These are phyloP conservation scores for Ophiostoma sp. DNA, from an alignment of 2,329 filamentous ascomycete species.

Conservation along the genomic window DNA sequence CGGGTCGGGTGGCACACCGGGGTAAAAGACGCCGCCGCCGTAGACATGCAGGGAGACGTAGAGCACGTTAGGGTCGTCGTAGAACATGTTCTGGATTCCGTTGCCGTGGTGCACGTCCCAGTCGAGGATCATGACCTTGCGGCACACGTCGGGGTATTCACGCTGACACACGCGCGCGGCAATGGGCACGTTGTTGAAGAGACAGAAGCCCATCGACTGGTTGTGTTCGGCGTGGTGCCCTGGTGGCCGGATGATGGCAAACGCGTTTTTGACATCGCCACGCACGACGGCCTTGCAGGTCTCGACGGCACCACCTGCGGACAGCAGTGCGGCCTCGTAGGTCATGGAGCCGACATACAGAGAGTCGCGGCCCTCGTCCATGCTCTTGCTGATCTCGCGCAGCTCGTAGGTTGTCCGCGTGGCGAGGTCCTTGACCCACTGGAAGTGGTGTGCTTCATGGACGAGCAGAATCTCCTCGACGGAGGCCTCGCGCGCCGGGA, in stretches of 20 bases:
- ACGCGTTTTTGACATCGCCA: conserved; percentile 83
- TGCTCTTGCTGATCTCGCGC: conserved; percentile 55
- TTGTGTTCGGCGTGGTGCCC: conserved; percentile 91
- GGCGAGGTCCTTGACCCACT: conserved; percentile 63
- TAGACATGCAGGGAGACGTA: conserved; percentile 96
- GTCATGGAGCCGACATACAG: conserved; percentile 80
- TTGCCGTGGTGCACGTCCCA: conserved; percentile 85
- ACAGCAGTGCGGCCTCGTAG: conserved; percentile 72
- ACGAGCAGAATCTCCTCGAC: conserved; percentile 73
- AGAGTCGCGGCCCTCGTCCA: conserved; percentile 64
- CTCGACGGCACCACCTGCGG: conserved; percentile 90
- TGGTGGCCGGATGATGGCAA: conserved; percentile 89
- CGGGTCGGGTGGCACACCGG: conserved; percentile 55
- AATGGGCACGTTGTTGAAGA: conserved; percentile 96
- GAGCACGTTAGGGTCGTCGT: conserved; percentile 86
- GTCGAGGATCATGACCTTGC: conserved; percentile 87
- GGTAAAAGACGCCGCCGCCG: conserved; percentile 78
- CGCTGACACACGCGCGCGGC: conserved; percentile 82
- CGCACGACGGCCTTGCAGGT: conserved; percentile 86
- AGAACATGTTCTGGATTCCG: conserved; percentile 93
- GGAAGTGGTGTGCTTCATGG: conserved; percentile 70
- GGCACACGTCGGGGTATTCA: conserved; percentile 71
- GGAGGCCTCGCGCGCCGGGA: conserved; percentile 70
- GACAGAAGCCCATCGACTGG: conserved; percentile 85
- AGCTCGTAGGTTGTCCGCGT: conserved; percentile 58